These are phyloP conservation scores for Phytopythium vexans DNA, from an alignment of 352 stramenopile species.

Conservation along the genomic window DNA sequence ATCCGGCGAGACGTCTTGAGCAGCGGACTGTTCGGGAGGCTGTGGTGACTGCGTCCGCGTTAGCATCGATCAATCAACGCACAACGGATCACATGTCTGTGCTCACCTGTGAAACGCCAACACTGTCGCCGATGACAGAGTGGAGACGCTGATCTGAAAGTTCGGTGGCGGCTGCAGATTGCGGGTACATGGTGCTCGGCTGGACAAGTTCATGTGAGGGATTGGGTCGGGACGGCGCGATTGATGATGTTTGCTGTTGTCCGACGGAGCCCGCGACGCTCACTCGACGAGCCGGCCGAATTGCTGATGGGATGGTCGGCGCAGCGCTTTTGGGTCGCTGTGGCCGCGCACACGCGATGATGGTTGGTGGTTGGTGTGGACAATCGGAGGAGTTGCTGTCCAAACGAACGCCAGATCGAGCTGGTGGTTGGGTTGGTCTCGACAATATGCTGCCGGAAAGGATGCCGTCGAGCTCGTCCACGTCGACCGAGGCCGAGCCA, in stretches of 20 bases:
- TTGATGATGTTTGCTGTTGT: not conserved
- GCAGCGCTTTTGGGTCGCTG: slow-evolving; percentile 5
- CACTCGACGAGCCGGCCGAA: slow-evolving; percentile 2
- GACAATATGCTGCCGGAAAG: slow-evolving; percentile 13
- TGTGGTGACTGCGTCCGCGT: no score
- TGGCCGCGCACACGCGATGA: not conserved
- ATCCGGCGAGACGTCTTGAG: no score
- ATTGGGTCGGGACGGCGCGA: not conserved
- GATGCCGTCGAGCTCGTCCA: slow-evolving; percentile 58
- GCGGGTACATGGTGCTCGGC: no score
- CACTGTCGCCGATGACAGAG: no score
- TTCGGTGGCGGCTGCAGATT: no score
- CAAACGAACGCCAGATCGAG: not conserved
- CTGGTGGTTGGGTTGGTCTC: not conserved
- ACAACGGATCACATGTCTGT: no score
- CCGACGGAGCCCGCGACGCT: not conserved
- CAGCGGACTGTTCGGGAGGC: no score
- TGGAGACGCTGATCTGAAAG: no score
- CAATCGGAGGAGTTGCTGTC: no score
- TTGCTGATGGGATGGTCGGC: not conserved
- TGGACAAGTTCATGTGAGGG: no score
- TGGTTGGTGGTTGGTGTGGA: not conserved
- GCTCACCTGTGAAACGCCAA: no score
- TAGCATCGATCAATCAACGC: no score
- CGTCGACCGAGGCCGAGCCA: slow-evolving; percentile 28